Conservation (phyloP, 345 rosid species). For the Kandelia obovata region DNA sequence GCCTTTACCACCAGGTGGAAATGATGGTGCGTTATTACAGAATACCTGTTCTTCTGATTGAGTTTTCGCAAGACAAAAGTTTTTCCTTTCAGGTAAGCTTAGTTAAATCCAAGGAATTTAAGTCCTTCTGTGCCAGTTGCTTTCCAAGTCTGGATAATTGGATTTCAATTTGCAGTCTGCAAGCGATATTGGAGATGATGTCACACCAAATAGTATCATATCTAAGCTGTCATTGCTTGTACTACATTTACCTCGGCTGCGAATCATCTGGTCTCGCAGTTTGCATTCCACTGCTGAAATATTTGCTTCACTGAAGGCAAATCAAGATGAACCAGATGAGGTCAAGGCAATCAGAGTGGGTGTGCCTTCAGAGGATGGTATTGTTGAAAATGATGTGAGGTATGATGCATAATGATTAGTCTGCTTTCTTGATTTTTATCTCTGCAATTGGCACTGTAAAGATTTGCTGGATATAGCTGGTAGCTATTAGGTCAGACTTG, state of each 20-base stretch:
- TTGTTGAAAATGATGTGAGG: conserved; percentile 89
- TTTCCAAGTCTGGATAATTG: conserved; percentile 13
- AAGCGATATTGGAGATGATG: conserved; percentile 92
- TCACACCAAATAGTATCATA: conserved; percentile 81
- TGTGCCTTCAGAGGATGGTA: conserved; percentile 89
- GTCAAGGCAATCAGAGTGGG: conserved; percentile 80
- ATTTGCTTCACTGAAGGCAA: conserved; percentile 75
- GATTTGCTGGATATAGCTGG: not conserved
- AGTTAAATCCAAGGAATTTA: conserved; percentile 2
- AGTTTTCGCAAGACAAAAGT: conserved; percentile 97
- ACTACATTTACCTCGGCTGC: conserved; percentile 84
- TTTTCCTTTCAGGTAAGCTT: conserved; percentile 85
- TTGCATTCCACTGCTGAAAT: conserved; percentile 93
- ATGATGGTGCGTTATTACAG: conserved; percentile 84
- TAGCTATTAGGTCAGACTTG: not conserved
- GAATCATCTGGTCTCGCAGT: conserved; percentile 95
- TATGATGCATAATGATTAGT: conserved; percentile 14
- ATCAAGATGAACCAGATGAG: conserved; percentile 95
- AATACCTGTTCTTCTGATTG: conserved; percentile 93
- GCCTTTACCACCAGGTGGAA: conserved; percentile 92
- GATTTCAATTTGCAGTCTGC: conserved; percentile 57
- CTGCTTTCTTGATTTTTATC: not conserved
- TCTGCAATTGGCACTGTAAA: not conserved
- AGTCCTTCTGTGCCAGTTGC: not conserved
- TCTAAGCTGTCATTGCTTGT: conserved; percentile 90